Base-by-base conservation (phyloP, 768 basidiomycete species). In the Tephrocybe rancida region DNA sequence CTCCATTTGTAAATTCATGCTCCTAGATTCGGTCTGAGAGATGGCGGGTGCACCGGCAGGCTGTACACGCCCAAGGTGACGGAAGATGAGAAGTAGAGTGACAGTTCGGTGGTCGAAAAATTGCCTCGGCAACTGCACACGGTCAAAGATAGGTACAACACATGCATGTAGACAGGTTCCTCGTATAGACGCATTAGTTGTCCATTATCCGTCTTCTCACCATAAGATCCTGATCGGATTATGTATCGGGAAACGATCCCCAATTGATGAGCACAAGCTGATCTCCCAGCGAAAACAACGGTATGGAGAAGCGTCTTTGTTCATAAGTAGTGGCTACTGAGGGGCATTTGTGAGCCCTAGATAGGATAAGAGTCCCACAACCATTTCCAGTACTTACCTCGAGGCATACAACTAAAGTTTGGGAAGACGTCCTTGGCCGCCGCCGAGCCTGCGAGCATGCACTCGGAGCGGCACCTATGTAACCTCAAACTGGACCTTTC, bases 201-300 rank as follows among this genome's bases (percentile, higher is more conserved):
- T 53, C 49, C 24, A 48, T 44, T 39, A 58, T 58, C 68, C 67
- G 62, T 64, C 63, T 64, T 70, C 64, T 49, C 48, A 52, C 67
- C 69, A 61, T 61, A 48, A 47, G 62, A 59, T 61, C 46, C 48
- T 67, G 68, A 70, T 69, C 68, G 66, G 67, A 65, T 64, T 65
- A 65, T 61, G 50, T 50, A 63, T 57, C 52, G 50, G 30, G 48
- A 48, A 48, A 43, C 43, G 22, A 58, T 58, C 57, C 55, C 45
- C 22, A 59, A 53, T 35, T 52, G 55, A 48, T 53, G 58, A 55
- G 57, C 61, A 50, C 60, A 61, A 49, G 48, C 56, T 52, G 61
- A 67, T 65, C 63, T 59, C 58, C 52, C 58, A 54, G 55, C 52
- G 39, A 63, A 54, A 56, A 61, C 52, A 55, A 52, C 34, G n/a